Conservation (phyloP, 31 red algal species). For the Odonthalia washingtoniensis region DNA sequence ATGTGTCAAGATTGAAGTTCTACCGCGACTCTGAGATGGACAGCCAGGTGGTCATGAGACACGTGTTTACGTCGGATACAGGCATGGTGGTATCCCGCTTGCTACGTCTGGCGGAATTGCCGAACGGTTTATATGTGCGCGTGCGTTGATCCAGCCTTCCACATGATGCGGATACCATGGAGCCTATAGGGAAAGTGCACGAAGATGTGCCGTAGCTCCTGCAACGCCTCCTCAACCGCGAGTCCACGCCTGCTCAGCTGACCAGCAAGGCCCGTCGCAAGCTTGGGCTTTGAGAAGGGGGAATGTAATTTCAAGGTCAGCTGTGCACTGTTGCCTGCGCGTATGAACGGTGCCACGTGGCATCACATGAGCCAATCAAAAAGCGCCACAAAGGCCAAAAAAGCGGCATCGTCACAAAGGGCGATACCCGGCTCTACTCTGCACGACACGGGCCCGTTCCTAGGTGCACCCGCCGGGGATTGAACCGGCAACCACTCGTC, state of each 20-base stretch:
- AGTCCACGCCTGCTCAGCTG: neutral
- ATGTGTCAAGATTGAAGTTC: neutral
- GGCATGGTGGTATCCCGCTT: neutral
- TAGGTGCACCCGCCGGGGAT: too few relatives aligned
- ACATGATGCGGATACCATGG: neutral
- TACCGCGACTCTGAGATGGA: neutral
- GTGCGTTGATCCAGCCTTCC: neutral
- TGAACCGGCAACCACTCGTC: too few relatives aligned
- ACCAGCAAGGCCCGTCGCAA: neutral
- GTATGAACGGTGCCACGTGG: too few relatives aligned
- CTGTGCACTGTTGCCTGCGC: too few relatives aligned
- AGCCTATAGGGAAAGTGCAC: neutral
- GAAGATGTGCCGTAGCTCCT: neutral
- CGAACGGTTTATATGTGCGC: conserved; percentile 2
- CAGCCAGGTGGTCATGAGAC: neutral
- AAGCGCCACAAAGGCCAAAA: too few relatives aligned
- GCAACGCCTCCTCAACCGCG: neutral
- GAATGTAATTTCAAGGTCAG: too few relatives aligned
- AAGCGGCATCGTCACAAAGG: too few relatives aligned
- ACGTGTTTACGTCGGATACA: neutral
- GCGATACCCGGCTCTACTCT: too few relatives aligned
- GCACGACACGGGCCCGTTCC: too few relatives aligned
- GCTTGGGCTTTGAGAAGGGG: neutral
- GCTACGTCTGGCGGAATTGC: neutral
- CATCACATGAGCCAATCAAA: too few relatives aligned